Base-by-base conservation (phyloP, 768 basidiomycete genomes). In the Myochromella boudieri region DNA sequence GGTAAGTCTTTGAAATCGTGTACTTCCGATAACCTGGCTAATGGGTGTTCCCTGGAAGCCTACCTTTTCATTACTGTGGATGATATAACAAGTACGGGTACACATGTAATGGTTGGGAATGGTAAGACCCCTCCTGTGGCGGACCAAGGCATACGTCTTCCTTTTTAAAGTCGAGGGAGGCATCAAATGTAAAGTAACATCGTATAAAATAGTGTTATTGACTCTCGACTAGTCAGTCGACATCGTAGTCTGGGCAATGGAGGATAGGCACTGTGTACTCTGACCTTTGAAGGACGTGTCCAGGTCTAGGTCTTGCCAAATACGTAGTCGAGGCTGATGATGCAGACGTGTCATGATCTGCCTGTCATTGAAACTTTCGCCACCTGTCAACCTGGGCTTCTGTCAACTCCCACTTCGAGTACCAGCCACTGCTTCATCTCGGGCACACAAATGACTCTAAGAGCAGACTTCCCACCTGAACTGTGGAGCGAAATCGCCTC, bases 61-160 rank as follows among this genome's bases (percentile, higher is more conserved):
- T 64, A 57, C 40, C 49, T 63, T 17, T 64, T 63, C 48, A 31
- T 66, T 20, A 66, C 63, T 6, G 44, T 66, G 20, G 60, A 68
- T 33, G 63, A 62, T 20, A 67, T 71, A 8, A 71, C 68, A 9
- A 64, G 67, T 42, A 57, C 58, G 28, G 71, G 72, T 24, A 62
- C 59, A 4, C 66, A 64, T 37, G 60, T 64, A 0, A 58, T 74
- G 55, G 59, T 74, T 32, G 74, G 72, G 7, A 68, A 63, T 27
- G 72, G 72, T 14, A 53, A 48, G 12, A 51, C 64, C 0, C 71
- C 70, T 0, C 70, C 71, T 3, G 72, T 72, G 12, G 24, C 54
- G 24, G 63, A 66, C 25, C 67, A 68, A 42, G 64, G 65, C 18
- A 44, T 66, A 15, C 49, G 22, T 8, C 42, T 61, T 41, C 47